Evolutionary conservation across 2,329 filamentous ascomycete species (phyloP), one percentile per base, ranked within the genome.

Genomic region (Passalora sequoiae): DNA sequence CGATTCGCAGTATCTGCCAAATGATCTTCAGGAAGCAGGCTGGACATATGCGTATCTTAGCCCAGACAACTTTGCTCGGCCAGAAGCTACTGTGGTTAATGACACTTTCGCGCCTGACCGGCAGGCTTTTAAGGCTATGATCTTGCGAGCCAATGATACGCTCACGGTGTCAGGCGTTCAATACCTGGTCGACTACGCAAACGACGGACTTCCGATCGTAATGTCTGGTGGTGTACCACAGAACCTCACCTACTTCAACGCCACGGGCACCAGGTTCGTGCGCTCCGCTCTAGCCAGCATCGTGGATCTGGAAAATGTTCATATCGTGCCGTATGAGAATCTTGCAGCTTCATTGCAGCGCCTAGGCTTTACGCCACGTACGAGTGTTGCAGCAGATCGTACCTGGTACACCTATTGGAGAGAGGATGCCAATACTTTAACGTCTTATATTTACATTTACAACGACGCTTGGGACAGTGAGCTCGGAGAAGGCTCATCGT

Each of bases 21-120:
- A 44, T 10, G 59, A 62, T 43, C 40, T 63, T 15, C 38, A 55
- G 37, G 30, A 53, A 22, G 47, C 48, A 28, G 52, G 58, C 40
- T 53, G 44, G 35, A 49, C 67, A 0, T 73, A 71, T 46, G 65
- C 68, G 9, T 75, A 74, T 44, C 56, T 75, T 0, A 63, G 61
- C 2, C 66, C 71, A 0, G 67, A 69, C 12, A 74, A 73, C 40
- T 66, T 76, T 20, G 57, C 42, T 1, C 62, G 69, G 0, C 59
- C 64, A 0, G 45, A 64, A 7, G 70, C 70, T 1, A 45, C 50
- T 2, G 69, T 74, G 1, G 24, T 43, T 3, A 46, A 67, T 21
- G 58, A 56, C 1, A 44, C 62, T 3, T 60, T 76, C 2, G 71
- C 66, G 0, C 65, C 69, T 1, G 46, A 63, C 4, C 50, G 57